Base-by-base conservation (phyloP, 768 basidiomycete species). In the Suillus weaverae region DNA sequence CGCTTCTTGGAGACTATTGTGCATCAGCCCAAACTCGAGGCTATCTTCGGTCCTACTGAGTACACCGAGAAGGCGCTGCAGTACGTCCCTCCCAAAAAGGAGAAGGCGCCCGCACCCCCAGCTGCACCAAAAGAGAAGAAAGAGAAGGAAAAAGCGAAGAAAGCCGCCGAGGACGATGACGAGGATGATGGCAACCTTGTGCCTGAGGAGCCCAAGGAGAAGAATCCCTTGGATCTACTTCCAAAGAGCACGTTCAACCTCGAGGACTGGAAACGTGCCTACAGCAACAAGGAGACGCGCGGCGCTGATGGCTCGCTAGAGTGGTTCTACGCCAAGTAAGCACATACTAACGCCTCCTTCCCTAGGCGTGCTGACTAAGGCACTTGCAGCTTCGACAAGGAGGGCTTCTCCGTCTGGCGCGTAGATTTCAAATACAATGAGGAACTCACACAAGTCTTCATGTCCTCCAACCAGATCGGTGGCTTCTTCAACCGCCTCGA, bases 401-500 rank as follows among this genome's bases (percentile, higher is more conserved):
- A 88, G 66, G 95, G 96, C 33, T 97, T 88, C 88, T 96, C 94
- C 68, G 78, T 88, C 74, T 96, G 92, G 92, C 86, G 92, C 64
- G 88, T 95, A 62, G 92, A 94, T 82, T 99, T 93, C 89, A 97
- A 97, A 83, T 99, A 97, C 88, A 92, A 92, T 80, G 83, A 89
- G 26, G 96, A 97, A 79, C 88, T 98, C 68, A 95, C 95, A 26
- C 87, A 89, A 78, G 86, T 85, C 61, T 98, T 94, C 86, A 98
- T 94, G 95, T 95, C 94, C 65, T 86, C 88, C 67, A 98, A 98
- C 85, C 92, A 91, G 78, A 87, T 97, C 73, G 87, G 87, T 65
- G 97, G 97, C 20, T 95, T 97, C 89, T 98, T 96, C 87, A 93
- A 96, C 85, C 94, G 97, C 64, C 88, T 99, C 10, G 97, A 99